A percentile compares a stretch with the other conserved stretches of the same genome.
phyloP scores from a whole-genome alignment of 306 rosid species.

The Vachellia pachyceras region DNA sequence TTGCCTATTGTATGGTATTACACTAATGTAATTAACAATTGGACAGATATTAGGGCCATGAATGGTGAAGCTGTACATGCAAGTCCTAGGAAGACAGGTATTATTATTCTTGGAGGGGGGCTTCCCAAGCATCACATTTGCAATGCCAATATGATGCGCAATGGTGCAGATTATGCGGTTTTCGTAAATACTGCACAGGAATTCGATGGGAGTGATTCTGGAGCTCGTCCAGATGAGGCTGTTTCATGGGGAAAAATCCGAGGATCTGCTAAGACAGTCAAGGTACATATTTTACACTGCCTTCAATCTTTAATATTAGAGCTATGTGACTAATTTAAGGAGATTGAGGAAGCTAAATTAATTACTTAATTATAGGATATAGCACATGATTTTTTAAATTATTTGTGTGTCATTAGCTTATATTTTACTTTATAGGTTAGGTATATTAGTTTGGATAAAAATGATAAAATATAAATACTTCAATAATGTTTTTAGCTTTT shows the following conservation, averaged over 20 bases:
- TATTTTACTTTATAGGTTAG: too few species aligned
- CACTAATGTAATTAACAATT: conserved; percentile 32
- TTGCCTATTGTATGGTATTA: conserved; percentile 7
- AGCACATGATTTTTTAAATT: too few species aligned
- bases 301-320: too few species aligned
- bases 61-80: conserved; percentile 95
- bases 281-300: conserved; percentile 63
- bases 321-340: too few species aligned
- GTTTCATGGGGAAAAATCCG: conserved; percentile 95
- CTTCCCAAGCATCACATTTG: conserved; percentile 98
- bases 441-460: too few species aligned
- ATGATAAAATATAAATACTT: too few species aligned
- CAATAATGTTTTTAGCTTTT: too few species aligned
- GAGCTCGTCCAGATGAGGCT: conserved; percentile 94
- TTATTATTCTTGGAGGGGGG: conserved; percentile 92
- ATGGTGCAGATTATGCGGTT: conserved; percentile 94
- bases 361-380: too few species aligned
- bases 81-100: conserved; percentile 88
- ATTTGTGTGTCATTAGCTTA: too few species aligned
- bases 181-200: conserved; percentile 93
- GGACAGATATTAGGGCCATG: conserved; percentile 86
- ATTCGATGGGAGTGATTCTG: conserved; percentile 96
- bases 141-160: conserved; percentile 99
- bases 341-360: too few species aligned
- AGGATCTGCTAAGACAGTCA: conserved; percentile 84